phyloP scores from a whole-genome alignment of 345 rosid species.

The Anastatica hierochuntica region DNA sequence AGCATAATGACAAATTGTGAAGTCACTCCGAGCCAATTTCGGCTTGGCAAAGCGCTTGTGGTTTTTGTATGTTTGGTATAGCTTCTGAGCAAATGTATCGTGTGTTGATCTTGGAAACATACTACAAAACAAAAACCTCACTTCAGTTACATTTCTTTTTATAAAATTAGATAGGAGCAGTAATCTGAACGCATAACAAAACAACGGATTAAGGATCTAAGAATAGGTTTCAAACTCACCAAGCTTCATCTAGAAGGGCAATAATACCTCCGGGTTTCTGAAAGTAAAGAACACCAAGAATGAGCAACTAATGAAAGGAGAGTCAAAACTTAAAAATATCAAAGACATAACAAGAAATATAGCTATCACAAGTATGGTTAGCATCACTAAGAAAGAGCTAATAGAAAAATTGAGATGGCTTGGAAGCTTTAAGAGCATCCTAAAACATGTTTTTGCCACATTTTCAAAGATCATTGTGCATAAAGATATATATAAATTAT shows the following conservation, averaged over 20 bases:
- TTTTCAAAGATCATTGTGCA: not conserved
- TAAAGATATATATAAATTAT: not conserved
- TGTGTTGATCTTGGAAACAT: slow-evolving; percentile 99
- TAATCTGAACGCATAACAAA: not conserved
- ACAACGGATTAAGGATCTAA: not conserved
- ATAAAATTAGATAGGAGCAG: not conserved
- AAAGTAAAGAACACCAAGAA: slow-evolving; percentile 14
- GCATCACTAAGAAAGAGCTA: too few relatives aligned
- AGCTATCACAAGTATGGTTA: too few relatives aligned
- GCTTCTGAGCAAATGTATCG: slow-evolving; percentile 97
- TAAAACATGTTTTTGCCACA: too few relatives aligned
- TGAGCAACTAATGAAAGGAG: slow-evolving; percentile 5
- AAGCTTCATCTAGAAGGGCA: slow-evolving; percentile 98
- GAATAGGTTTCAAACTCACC: slow-evolving; percentile 75
- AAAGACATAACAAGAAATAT: slow-evolving; percentile 3
- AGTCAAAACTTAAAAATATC: not conserved
- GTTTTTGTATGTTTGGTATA: slow-evolving; percentile 89
- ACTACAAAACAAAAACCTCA: slow-evolving; percentile 37
- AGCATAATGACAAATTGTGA: slow-evolving; percentile 96
- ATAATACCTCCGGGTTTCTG: slow-evolving; percentile 99
- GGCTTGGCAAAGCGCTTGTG: slow-evolving; percentile 93
- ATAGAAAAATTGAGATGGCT: too few relatives aligned
- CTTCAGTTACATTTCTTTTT: not conserved
- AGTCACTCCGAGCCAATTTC: slow-evolving; percentile 87
- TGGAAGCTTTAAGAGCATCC: too few relatives aligned